Conservation (phyloP, 345 rosid species). For the Pseudoturritis turrita region DNA sequence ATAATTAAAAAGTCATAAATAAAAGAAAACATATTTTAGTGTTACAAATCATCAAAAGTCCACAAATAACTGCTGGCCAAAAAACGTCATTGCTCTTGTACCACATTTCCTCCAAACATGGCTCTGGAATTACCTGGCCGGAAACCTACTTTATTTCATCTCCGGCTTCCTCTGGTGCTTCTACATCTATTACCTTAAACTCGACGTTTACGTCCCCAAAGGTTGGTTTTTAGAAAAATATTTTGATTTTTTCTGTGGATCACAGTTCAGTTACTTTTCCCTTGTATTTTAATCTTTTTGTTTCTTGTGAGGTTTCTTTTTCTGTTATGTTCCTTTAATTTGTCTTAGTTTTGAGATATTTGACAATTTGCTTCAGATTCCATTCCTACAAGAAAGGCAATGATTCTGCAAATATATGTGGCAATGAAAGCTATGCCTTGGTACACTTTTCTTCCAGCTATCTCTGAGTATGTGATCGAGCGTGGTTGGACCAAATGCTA, state of each 20-base stretch:
- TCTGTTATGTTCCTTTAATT: too few relatives aligned
- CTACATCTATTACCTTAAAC: conserved; percentile 65
- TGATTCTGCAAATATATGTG: conserved; percentile 76
- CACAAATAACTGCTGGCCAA: too few relatives aligned
- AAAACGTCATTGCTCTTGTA: too few relatives aligned
- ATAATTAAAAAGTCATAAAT: too few relatives aligned
- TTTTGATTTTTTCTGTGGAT: too few relatives aligned
- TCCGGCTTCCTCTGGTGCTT: conserved; percentile 75
- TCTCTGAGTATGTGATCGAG: conserved; percentile 79
- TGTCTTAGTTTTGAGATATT: not conserved
- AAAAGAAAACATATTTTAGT: too few relatives aligned
- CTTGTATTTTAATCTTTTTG: too few relatives aligned
- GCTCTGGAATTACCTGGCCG: conserved; percentile 74
- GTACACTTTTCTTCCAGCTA: conserved; percentile 65
- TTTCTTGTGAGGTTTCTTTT: too few relatives aligned
- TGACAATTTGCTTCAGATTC: conserved; percentile 46
- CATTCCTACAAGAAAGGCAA: conserved; percentile 67
- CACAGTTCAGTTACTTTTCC: too few relatives aligned
- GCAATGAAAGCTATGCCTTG: conserved; percentile 88
- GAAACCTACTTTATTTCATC: conserved; percentile 50
- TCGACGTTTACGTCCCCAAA: conserved; percentile 62
- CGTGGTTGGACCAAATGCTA: conserved; percentile 82
- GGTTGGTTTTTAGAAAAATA: too few relatives aligned
- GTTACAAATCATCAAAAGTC: too few relatives aligned
- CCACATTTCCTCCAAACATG: conserved; percentile 72